Conservation (phyloP, 1,284 basidiomycete species). For the Grifola frondosa region DNA sequence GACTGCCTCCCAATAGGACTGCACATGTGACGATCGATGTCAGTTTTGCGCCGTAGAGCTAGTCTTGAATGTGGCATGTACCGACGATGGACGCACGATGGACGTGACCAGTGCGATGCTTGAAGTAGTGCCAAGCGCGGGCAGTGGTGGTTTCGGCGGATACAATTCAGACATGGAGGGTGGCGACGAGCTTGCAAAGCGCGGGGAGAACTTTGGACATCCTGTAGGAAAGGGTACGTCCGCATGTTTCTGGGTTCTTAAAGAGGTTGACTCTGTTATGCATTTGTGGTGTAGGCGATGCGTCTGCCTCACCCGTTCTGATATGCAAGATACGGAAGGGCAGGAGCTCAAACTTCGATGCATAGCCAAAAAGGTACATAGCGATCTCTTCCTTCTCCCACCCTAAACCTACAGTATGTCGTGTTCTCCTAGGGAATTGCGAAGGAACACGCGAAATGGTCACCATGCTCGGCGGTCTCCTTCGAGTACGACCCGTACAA, state of each 20-base stretch:
- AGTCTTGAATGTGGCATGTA: slow-evolving; percentile 69
- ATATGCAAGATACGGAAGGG: slow-evolving; percentile 93
- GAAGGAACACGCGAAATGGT: slow-evolving; percentile 99
- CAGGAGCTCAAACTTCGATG: slow-evolving; percentile 89
- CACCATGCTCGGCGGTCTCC: slow-evolving; percentile 90
- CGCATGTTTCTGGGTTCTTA: neutral
- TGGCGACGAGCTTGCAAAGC: slow-evolving; percentile 72
- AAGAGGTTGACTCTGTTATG: neutral
- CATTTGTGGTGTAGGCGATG: slow-evolving; percentile 47
- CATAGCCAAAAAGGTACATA: slow-evolving; percentile 87
- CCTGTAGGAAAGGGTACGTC: slow-evolving; percentile 82
- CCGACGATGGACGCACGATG: slow-evolving; percentile 63
- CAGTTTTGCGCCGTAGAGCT: slow-evolving; percentile 81
- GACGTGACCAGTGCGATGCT: slow-evolving; percentile 82
- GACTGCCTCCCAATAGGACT: slow-evolving; percentile 60
- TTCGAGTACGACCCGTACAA: slow-evolving; percentile 99
- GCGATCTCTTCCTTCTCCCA: slow-evolving; percentile 1
- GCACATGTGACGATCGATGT: slow-evolving; percentile 79
- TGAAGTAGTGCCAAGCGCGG: slow-evolving; percentile 48
- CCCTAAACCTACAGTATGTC: neutral
- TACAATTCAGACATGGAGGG: slow-evolving; percentile 45
- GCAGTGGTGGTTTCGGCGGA: slow-evolving; percentile 15
- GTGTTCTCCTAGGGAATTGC: slow-evolving; percentile 75
- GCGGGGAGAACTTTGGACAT: slow-evolving; percentile 77
- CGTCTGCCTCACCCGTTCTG: slow-evolving; percentile 67